phyloP scores from a whole-genome alignment of 108 stramenopile genomes.

The Fragilariopsis cylindrus region DNA sequence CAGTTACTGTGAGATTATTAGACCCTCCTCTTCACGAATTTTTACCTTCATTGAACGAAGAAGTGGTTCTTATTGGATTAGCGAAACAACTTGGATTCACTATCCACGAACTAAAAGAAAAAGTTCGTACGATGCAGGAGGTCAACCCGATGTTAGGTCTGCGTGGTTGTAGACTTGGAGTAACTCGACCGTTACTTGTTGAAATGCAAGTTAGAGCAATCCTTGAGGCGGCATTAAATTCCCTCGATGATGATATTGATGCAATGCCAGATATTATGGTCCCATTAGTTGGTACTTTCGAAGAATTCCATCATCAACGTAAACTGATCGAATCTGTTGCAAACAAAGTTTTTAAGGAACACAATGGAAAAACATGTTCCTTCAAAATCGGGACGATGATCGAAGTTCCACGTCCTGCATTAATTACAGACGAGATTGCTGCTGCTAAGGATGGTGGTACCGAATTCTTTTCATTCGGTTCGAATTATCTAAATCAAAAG shows the following conservation, averaged over 20 bases:
- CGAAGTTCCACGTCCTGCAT: conserved; percentile 85
- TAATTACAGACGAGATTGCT: conserved; percentile 75
- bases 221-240: conserved; percentile 57
- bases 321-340: conserved; percentile 57
- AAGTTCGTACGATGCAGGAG: conserved; percentile 70
- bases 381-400: conserved; percentile 91
- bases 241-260: conserved; percentile 40
- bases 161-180: conserved; percentile 78
- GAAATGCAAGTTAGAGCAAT: conserved; percentile 83
- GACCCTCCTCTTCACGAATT: conserved; percentile 92
- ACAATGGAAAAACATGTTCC: conserved; percentile 22
- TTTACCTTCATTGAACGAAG: conserved; percentile 52
- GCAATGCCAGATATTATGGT: conserved; percentile 75
- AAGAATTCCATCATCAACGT: conserved; percentile 65
- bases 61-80: conserved; percentile 44
- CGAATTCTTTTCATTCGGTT: conserved; percentile 83
- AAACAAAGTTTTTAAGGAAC: conserved; percentile 46
- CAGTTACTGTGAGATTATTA: conserved; percentile 80
- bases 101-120: conserved; percentile 44
- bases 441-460: conserved; percentile 60
- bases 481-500: conserved; percentile 90
- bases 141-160: conserved; percentile 86
- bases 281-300: conserved; percentile 57
- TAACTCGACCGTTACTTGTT: conserved; percentile 62
- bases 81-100: conserved; percentile 58